Evolutionary conservation across 257 asterid genomes (phyloP).

Genomic region (Nicotiana otophora): DNA sequence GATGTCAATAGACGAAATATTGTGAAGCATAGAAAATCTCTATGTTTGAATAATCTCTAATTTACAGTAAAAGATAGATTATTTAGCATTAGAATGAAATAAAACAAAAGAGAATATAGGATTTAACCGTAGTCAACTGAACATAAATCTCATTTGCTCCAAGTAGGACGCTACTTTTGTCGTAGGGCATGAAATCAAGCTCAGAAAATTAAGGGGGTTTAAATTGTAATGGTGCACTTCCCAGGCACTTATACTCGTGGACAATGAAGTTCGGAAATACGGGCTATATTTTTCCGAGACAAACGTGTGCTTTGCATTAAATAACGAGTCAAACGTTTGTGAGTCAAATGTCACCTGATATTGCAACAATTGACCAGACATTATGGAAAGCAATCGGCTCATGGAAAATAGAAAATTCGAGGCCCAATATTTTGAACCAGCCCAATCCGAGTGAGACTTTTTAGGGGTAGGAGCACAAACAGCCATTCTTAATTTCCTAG

Average conservation of each 20-base stretch:
- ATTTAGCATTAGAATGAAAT: not conserved
- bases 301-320: not conserved
- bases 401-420: not conserved
- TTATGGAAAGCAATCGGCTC: not conserved
- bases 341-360: not conserved
- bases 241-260: not conserved
- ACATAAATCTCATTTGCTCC: not conserved
- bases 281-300: not conserved
- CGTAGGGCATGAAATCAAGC: not conserved
- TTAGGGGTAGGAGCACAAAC: no score
- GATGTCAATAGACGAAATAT: no score
- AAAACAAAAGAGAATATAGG: not conserved
- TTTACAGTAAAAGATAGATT: not conserved
- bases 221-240: not conserved
- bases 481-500: no score
- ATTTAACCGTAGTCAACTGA: not conserved
- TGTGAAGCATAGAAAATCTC: no score
- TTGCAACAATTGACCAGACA: conserved; percentile 4
- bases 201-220: not conserved
- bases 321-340: not conserved
- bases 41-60: no score
- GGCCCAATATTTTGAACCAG: not conserved
- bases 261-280: not conserved
- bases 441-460: not conserved
- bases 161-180: not conserved